Base-by-base conservation (phyloP, 352 stramenopile genomes). In the Pythium coloratum region DNA sequence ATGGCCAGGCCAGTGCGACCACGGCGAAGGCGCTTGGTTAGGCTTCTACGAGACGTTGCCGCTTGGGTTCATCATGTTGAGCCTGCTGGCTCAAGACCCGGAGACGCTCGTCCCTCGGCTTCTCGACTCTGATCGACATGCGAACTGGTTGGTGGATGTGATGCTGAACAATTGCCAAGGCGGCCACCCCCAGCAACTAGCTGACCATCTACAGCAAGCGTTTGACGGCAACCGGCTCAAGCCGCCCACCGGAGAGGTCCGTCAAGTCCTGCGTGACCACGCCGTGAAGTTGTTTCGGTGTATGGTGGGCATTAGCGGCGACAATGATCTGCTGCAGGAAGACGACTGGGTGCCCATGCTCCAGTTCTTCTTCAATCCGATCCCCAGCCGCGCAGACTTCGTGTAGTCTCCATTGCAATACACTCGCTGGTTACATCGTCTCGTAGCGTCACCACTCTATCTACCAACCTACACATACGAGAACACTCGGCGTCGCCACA, bases 301-400 rank as follows among this genome's bases (percentile, higher is more conserved):
- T 24, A 49, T 49, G 40, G 40, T 24, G 2, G 16, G 40, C 40
- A 49, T 49, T 14, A 49, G 40, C 40, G 40, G 40, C 14, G 13
- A 3, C 13, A 49, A 49, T 14, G 40, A 49, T 12, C 6, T 49
- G 40, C 40, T 49, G 40, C 5, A 49, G 40, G 40, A 49, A 24
- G 40, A 49, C 40, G 40, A 49, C 40, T 49, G 40, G 40, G 40
- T 49, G 40, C 40, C 40, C 40, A 49, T 49, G 40, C 40, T 49
- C 40, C 13, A 24, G 40, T 49, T 49, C 40, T 49, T 49, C 40
- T 49, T 49, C 40, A 49, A 49, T 49, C 40, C 40, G 12, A 24
- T 49, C 40, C 40, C 40, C 40, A 49, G 24, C 40, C 40, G 40
- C 12, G 16, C 13, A 2, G 40, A 49, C 40, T 49, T 49, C 40